Conservation (phyloP, 352 stramenopile species). For the Globisporangium paddicum region DNA sequence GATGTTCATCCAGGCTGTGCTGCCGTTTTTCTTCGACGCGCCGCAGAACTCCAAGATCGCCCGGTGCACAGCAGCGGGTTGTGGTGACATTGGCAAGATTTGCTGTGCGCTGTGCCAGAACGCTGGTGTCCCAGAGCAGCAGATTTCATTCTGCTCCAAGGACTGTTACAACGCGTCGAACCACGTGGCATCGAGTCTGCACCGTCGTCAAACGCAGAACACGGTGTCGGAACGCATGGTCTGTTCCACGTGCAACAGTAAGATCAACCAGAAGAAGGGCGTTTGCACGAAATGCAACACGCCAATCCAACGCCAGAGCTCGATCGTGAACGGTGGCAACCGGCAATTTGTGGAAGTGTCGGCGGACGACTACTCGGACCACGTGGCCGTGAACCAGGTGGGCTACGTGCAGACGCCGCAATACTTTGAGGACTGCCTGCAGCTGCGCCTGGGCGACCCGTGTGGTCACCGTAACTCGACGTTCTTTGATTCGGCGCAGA, state of each 20-base stretch:
- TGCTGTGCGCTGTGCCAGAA: conserved; percentile 63
- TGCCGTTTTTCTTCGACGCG: conserved; percentile 69
- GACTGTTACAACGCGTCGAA: conserved; percentile 71
- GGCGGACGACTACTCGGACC: conserved; percentile 63
- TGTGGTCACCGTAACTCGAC: conserved; percentile 67
- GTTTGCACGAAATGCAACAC: conserved; percentile 52
- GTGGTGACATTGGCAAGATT: conserved; percentile 69
- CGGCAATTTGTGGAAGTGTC: conserved; percentile 44
- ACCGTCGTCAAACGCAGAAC: conserved; percentile 68
- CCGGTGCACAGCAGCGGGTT: conserved; percentile 52
- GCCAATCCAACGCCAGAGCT: conserved; percentile 8
- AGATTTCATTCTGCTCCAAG: conserved; percentile 78
- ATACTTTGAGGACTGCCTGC: conserved; percentile 69
- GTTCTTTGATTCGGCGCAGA: conserved; percentile 69
- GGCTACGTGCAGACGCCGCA: conserved; percentile 72
- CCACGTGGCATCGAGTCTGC: conserved; percentile 56
- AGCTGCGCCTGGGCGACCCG: conserved; percentile 56
- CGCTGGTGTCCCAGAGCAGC: conserved; percentile 50
- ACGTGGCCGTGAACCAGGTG: conserved; percentile 66
- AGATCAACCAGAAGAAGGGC: conserved; percentile 65
- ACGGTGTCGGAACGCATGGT: conserved; percentile 58
- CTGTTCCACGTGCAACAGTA: conserved; percentile 53
- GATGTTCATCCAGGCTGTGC: conserved; percentile 68
- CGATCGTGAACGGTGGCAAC: conserved; percentile 7
- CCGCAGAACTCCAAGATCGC: conserved; percentile 66